Percentiles rank a stretch among this genome's conserved stretches.
Conservation (phyloP, 306 rosid genomes). For the Sesbania bispinosa region DNA sequence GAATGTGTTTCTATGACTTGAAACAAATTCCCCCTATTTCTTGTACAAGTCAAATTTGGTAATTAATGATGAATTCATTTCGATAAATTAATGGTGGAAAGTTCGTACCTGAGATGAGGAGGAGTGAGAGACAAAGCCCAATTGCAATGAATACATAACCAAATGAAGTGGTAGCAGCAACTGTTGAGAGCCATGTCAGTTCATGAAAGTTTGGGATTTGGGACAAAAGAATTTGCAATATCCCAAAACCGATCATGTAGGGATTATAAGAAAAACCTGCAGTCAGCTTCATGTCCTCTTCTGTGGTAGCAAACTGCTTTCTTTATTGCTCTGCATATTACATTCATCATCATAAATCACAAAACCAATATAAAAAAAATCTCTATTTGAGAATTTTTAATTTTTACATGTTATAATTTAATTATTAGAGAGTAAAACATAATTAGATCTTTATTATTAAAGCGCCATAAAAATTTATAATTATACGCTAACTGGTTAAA, state of each 20-base stretch:
- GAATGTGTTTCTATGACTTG: too few relatives aligned
- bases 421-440: too few relatives aligned
- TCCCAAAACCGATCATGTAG: constrained; percentile 51
- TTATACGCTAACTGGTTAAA: background rate
- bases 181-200: constrained; percentile 51
- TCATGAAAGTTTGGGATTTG: constrained; percentile 61
- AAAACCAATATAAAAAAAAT: too few relatives aligned
- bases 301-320: constrained; percentile 51
- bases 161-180: constrained; percentile 61
- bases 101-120: constrained; percentile 46
- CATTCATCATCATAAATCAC: background rate
- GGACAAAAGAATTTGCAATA: constrained; percentile 46
- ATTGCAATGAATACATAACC: constrained; percentile 50
- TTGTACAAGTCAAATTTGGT: background rate
- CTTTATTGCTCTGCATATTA: constrained; percentile 40
- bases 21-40: too few relatives aligned
- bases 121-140: constrained; percentile 45
- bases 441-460: background rate
- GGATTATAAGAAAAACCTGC: constrained; percentile 58
- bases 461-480: too few relatives aligned
- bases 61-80: background rate
- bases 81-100: background rate
- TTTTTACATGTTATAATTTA: background rate
- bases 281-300: constrained; percentile 35
- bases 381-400: background rate